Conservation (phyloP, 1,284 basidiomycete genomes). For the Cutaneotrichosporon dermatis region DNA sequence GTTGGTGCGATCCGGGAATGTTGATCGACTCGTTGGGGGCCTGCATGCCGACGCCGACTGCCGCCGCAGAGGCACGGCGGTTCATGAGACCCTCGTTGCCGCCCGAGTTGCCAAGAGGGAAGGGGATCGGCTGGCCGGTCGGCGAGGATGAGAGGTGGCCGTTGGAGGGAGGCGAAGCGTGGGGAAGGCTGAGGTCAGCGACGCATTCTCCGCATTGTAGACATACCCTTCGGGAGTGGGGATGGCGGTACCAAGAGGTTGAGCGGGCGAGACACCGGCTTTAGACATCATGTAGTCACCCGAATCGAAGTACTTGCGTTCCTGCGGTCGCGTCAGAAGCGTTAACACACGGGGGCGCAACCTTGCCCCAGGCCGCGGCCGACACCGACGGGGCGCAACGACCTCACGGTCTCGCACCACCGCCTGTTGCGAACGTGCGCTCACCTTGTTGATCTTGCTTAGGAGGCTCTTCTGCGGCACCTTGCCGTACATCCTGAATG, state of each 20-base stretch:
- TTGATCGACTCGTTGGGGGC: constrained; percentile 38
- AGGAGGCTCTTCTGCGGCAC: constrained; percentile 86
- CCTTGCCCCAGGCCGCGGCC: no score
- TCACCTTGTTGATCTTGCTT: constrained; percentile 89
- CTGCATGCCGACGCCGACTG: constrained; percentile 44
- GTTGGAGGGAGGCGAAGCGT: constrained; percentile 42
- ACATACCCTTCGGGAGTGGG: constrained; percentile 89
- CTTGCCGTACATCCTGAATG: constrained; percentile 92
- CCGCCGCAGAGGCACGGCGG: constrained; percentile 11
- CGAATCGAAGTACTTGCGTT: constrained; percentile 97
- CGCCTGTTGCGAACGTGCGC: constrained; percentile 11
- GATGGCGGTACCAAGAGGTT: constrained; percentile 84
- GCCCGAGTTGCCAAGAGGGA: constrained; percentile 3
- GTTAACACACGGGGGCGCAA: no score
- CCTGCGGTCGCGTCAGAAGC: constrained; percentile 53
- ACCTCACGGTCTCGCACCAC: background rate
- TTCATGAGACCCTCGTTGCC: background rate
- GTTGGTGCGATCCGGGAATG: constrained; percentile 31
- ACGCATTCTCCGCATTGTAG: background rate
- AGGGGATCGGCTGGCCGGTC: constrained; percentile 18
- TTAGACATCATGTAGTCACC: constrained; percentile 95
- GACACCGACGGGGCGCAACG: background rate
- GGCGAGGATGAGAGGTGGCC: constrained; percentile 44
- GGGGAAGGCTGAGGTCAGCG: constrained; percentile 37
- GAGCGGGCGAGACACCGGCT: constrained; percentile 80